phyloP scores from a whole-genome alignment of 192 early-diverging fungal genomes.

The Helicostylum pulchrum region DNA sequence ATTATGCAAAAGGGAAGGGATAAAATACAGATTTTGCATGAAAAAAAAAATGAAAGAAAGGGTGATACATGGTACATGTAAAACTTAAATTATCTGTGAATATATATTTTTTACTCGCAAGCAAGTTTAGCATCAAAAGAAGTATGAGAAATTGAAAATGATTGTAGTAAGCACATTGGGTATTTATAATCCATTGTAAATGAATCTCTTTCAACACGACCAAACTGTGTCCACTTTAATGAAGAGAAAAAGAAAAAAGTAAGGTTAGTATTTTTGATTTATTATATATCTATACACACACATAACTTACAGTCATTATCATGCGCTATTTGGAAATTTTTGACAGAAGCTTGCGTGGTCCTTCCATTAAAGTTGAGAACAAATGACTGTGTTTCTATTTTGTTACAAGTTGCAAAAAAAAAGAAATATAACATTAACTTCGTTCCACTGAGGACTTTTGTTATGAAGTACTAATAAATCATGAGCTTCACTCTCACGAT shows the following conservation, averaged over 20 bases:
- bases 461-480: constrained; percentile 81
- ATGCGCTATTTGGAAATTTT: constrained; percentile 96
- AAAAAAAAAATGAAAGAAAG: no score
- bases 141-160: constrained; percentile 85
- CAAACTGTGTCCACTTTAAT: constrained; percentile 85
- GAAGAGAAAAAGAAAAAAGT: no score
- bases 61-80: no score
- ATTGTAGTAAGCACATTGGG: constrained; percentile 84
- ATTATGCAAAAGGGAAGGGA: no score
- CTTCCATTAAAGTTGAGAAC: constrained; percentile 93
- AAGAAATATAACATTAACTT: constrained; percentile 51
- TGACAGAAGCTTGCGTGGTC: constrained; percentile 85
- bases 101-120: constrained; percentile 62
- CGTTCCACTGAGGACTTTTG: constrained; percentile 93
- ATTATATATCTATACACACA: no score
- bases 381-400: constrained; percentile 79
- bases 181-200: constrained; percentile 93
- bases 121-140: constrained; percentile 89
- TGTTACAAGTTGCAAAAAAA: neutral
- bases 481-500: constrained; percentile 48
- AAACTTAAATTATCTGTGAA: no score
- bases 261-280: no score
- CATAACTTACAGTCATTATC: constrained; percentile 82
- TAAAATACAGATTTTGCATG: no score
- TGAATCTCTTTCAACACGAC: constrained; percentile 64